Base-by-base conservation (phyloP, 352 stramenopile species). In the Globisporangium irregulare region DNA sequence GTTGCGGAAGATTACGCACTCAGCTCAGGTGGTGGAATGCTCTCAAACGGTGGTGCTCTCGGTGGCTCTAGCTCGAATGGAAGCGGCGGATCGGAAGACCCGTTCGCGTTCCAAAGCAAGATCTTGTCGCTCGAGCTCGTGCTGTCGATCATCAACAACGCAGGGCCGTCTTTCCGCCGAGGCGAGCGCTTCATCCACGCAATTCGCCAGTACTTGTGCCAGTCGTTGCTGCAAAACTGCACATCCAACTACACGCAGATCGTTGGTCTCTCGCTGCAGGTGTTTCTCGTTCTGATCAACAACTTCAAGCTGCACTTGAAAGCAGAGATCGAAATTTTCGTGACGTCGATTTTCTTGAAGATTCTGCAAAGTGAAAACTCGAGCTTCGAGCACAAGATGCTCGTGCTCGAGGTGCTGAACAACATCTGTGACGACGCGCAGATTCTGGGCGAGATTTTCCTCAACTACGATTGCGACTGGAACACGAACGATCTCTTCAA, bases 401-500 rank as follows among this genome's bases (percentile, higher is more conserved):
- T 99, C 6, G 97, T 99, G 32, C 81, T 99, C 3, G 95, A 99
- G 78, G 90, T 97, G n/a, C 87, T 99, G 24, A 89, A 94, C 56
- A 89, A 93, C 10, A 89, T 99, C 10, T 99, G 96, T 76, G 86
- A 96, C 51, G 97, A 99, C 77, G 87, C 96, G 38, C 75, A 89
- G 48, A 92, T 97, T 20, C 79, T 99, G 3, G 92, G 98, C 1
- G 97, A 99, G 73, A 94, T 99, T 55, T 99, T 99, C 72, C 79
- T 99, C 24, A 99, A 99, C 73, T 99, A 99, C 80, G 98, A 99
- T 74, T 99, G 97, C 71, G 98, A 99, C 76, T 97, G 98, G 77
- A 94, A 99, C 80, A 92, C 80, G 1, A 96, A 97, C 36, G 95
- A 99, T 74, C 78, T 99, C 38, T 99, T 99, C 86, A 97, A 98